These are phyloP conservation scores for Fraxinus sp. DNA, from an alignment of 305 asterid species.

Conservation along the genomic window DNA sequence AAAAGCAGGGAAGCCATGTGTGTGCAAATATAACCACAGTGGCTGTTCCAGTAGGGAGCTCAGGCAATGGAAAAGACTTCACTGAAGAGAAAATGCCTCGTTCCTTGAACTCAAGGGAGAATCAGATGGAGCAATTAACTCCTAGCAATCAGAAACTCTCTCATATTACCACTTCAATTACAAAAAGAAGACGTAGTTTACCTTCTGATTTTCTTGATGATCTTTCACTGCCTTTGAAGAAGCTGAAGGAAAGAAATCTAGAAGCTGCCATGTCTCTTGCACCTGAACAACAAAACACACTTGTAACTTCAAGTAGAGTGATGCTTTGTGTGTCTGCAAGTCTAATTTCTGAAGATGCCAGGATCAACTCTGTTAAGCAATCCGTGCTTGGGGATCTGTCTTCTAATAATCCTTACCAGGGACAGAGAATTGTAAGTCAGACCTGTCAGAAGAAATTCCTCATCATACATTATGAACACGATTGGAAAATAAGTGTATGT, in stretches of 20 bases:
- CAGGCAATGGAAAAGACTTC: conserved; percentile 24
- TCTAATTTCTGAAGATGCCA: conserved; percentile 32
- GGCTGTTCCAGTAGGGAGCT: conserved; percentile 31
- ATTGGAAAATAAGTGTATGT: background rate
- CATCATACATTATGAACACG: background rate
- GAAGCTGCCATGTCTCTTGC: background rate
- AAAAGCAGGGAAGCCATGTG: conserved; percentile 25
- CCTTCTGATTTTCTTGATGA: conserved; percentile 24
- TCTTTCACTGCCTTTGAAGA: conserved; percentile 34
- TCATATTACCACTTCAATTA: conserved; percentile 20
- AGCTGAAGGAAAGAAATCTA: conserved; percentile 34
- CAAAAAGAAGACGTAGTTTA: conserved; percentile 23
- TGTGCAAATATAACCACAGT: conserved; percentile 7
- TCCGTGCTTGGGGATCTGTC: conserved; percentile 33
- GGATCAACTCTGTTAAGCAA: conserved; percentile 27
- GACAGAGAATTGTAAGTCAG: conserved; percentile 53
- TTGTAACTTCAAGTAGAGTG: conserved; percentile 25
- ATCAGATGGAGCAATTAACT: conserved; percentile 29
- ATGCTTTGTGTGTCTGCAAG: conserved; percentile 26
- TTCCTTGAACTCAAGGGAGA: conserved; percentile 27
- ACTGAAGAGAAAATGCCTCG: conserved; percentile 25
- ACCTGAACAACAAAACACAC: conserved; percentile 23
- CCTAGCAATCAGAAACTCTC: conserved; percentile 29
- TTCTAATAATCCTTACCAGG: conserved; percentile 34
- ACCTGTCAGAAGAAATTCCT: conserved; percentile 16